Percentiles rank a stretch among this genome's conserved stretches.
Conservation (phyloP, 2,329 filamentous ascomycete genomes). For the Cladobotryum mycophilum region DNA sequence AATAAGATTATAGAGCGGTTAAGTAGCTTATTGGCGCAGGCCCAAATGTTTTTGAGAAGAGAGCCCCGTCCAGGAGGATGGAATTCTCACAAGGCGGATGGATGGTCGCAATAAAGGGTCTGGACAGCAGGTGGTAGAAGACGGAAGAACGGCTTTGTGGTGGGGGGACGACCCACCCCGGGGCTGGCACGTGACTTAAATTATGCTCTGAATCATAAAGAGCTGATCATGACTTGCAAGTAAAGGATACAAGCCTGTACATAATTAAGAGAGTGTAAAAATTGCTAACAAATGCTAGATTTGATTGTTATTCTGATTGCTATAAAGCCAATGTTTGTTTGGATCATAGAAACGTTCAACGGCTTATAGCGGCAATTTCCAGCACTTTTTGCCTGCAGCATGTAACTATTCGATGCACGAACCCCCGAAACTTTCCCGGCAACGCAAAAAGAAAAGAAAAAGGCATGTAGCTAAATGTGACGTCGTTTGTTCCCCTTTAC, state of each 20-base stretch:
- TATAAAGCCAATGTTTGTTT: too few species aligned
- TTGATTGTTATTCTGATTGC: too few species aligned
- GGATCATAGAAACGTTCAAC: too few species aligned
- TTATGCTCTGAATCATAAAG: neutral
- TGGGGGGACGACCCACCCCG: conserved; percentile 8
- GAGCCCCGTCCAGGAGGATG: neutral
- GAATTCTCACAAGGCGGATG: neutral
- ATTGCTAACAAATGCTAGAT: too few species aligned
- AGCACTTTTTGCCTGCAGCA: too few species aligned
- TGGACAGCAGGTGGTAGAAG: conserved; percentile 11
- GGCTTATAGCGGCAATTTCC: too few species aligned
- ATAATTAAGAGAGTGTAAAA: too few species aligned
- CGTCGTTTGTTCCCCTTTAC: conserved; percentile 4
- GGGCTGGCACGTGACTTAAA: conserved; percentile 7
- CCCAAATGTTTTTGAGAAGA: neutral
- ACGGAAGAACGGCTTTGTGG: conserved; percentile 11
- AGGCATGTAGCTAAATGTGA: neutral
- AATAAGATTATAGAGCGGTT: neutral
- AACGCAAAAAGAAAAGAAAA: too few species aligned
- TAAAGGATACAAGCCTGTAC: too few species aligned
- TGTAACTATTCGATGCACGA: too few species aligned
- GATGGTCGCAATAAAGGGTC: conserved; percentile 6
- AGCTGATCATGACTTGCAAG: too few species aligned
- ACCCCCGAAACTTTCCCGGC: too few species aligned
- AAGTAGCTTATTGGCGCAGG: neutral